Base-by-base conservation (phyloP, 352 stramenopile genomes). In the Phytophthora fragariaefolia region DNA sequence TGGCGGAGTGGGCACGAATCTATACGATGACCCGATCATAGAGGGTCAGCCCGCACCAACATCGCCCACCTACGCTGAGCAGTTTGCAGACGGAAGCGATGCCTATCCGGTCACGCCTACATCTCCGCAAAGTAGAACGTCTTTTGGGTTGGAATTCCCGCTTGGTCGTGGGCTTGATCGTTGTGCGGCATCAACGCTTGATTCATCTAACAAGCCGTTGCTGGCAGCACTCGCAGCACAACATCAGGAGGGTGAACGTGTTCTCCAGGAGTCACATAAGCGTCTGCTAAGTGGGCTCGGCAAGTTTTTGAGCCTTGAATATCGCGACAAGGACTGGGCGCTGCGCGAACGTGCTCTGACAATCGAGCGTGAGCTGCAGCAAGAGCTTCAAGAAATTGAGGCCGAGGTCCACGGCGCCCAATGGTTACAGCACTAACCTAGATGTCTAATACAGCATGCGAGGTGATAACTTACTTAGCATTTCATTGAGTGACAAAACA, bases 241-340 rank as follows among this genome's bases (percentile, higher is more conserved):
- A 49, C 85, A 83, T 38, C 66, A 77, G 20, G 69, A 85, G 15
- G 67, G 66, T 8, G 76, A 89, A 47, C 63, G 73, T 9, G 49
- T 76, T 15, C 71, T 93, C 6, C 71, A 64, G 1, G 69, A 78
- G 23, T 73, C 75, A 2, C 73, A 85, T 22, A 77, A 77, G 18
- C 76, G 69, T n/a, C 61, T 91, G 23, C 77, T 88, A 32, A 66
- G 57, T 30, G 77, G 69, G 18, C 81, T 93, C 34, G 72, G 72
- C 36, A 82, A 81, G 45, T 91, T 91, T 50, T 68, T 93, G 34
- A 81, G 83, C 6, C 57, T 93, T 18, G 85, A 93, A 22, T 86
- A 75, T 26, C 69, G 63, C 24, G 46, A 71, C 6, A 69, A 75
- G 43, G 69, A 72, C 24, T 83, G 73, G 71, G 68, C 73, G 48